These are phyloP conservation scores for Beauveria sp. DNA, from an alignment of 2,329 filamentous ascomycete species.

Conservation along the genomic window DNA sequence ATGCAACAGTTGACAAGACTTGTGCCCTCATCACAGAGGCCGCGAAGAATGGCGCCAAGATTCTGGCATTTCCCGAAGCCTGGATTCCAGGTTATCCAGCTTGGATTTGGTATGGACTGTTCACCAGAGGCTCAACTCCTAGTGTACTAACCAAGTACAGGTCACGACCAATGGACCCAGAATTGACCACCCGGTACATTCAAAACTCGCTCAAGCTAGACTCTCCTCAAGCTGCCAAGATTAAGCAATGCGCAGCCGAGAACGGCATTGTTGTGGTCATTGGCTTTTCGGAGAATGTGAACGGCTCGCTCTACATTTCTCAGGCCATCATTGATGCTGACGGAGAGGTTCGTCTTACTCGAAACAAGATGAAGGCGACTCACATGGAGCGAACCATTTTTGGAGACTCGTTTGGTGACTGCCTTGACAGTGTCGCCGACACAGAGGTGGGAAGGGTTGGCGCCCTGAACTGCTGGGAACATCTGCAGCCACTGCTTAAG, in stretches of 20 bases:
- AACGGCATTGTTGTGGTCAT: constrained; percentile 34
- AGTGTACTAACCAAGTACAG: neutral
- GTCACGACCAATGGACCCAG: neutral
- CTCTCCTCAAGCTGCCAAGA: constrained; percentile 31
- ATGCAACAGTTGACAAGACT: constrained; percentile 18
- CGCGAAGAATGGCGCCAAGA: constrained; percentile 38
- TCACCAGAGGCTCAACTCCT: neutral
- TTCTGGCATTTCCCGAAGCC: constrained; percentile 47
- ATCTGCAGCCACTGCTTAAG: constrained; percentile 42
- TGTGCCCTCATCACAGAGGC: neutral
- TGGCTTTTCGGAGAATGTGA: constrained; percentile 34
- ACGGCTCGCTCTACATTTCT: constrained; percentile 35
- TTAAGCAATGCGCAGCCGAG: constrained; percentile 26
- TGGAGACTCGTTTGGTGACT: constrained; percentile 34
- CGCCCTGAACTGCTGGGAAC: constrained; percentile 42
- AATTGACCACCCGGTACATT: constrained; percentile 22
- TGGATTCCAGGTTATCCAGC: constrained; percentile 48
- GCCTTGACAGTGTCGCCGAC: constrained; percentile 33
- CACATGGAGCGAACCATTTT: constrained; percentile 45
- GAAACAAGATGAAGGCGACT: constrained; percentile 45
- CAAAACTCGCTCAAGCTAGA: constrained; percentile 34
- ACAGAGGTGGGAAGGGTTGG: constrained; percentile 35
- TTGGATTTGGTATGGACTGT: constrained; percentile 27
- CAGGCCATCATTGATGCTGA: constrained; percentile 36
- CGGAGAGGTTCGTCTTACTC: constrained; percentile 31